Conservation (phyloP, 1,139 yeast species). For the Kurtzmaniella natalensis region DNA sequence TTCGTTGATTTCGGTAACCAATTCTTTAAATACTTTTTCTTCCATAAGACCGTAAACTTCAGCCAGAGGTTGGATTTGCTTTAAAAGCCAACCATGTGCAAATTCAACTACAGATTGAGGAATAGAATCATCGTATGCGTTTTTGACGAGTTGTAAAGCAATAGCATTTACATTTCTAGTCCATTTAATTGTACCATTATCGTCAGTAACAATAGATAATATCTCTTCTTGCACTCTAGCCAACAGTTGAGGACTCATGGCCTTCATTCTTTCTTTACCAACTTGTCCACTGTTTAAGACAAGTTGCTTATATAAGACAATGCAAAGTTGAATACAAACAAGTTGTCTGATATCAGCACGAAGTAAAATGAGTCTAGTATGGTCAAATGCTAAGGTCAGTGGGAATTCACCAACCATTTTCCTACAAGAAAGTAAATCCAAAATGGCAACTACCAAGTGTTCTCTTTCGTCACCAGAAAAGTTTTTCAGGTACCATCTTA, state of each 20-base stretch:
- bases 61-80: conserved; percentile 83
- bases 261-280: conserved; percentile 13
- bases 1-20: conserved; percentile 30
- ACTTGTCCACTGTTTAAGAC: conserved; percentile 34
- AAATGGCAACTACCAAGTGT: conserved; percentile 25
- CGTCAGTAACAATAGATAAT: conserved; percentile 77
- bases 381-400: conserved; percentile 82
- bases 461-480: conserved; percentile 10
- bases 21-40: conserved; percentile 53
- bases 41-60: conserved; percentile 78
- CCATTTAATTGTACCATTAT: conserved; percentile 87
- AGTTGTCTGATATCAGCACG: conserved; percentile 85
- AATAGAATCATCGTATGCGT: conserved; percentile 17
- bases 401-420: conserved; percentile 84
- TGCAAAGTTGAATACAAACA: conserved; percentile 74
- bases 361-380: conserved; percentile 68
- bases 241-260: conserved; percentile 26
- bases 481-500: conserved; percentile 63
- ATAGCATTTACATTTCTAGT: conserved; percentile 74
- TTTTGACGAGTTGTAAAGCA: conserved; percentile 65
- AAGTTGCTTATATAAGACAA: conserved; percentile 69
- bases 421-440: conserved; percentile 68
- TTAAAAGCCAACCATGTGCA: conserved; percentile 74
- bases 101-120: conserved; percentile 53
- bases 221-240: conserved; percentile 52